Base-by-base conservation (phyloP, 495 filamentous ascomycete species). In the Penicillium bovifimosum region DNA sequence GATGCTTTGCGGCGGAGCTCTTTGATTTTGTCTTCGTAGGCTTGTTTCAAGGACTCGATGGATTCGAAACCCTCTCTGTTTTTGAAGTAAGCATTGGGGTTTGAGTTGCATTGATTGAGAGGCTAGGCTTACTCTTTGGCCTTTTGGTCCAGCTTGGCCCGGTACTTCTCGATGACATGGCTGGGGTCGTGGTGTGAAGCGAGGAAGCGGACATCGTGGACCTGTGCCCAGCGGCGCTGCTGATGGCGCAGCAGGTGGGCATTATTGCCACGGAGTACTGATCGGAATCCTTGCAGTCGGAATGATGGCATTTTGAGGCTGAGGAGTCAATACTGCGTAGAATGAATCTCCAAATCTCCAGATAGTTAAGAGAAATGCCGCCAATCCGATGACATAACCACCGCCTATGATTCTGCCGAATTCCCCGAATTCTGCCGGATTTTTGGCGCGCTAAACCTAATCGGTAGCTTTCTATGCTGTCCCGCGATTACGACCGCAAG, bases 161-260 rank as follows among this genome's bases (percentile, higher is more conserved):
- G 80, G 74, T 97, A 97, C 66, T 88, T 95, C 54, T 95, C 90
- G 35, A 85, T 60, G 16, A 96, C 73, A 56, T 73, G 78, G 29
- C 83, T 82, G 24, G 81, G 72, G 39, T 80, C 67, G 60, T 69
- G 73, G 53, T 86, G 83, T 9, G 84, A 84, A 18, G 86, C 86
- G 16, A 96, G 76, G 76, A 93, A 95, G 38, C 91, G 90, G 39
- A 95, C 84, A 70, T 96, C 90, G 69, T 92, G 88, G 9, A 96
- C 91, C 55, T 86, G 88, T 8, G 93, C 95, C 86, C 88, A 91
- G 58, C 95, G 82, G 46, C 87, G 79, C 63, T 97, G 93, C 35
- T 70, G 68, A 31, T 44, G 40, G 5, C 68, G 71, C 34, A 68
- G 60, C 17, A 72, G 59, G 5, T 53, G 53, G 1, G 62, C 62